phyloP scores from a whole-genome alignment of 1,284 basidiomycete genomes.

The Cystobasidium sp. region DNA sequence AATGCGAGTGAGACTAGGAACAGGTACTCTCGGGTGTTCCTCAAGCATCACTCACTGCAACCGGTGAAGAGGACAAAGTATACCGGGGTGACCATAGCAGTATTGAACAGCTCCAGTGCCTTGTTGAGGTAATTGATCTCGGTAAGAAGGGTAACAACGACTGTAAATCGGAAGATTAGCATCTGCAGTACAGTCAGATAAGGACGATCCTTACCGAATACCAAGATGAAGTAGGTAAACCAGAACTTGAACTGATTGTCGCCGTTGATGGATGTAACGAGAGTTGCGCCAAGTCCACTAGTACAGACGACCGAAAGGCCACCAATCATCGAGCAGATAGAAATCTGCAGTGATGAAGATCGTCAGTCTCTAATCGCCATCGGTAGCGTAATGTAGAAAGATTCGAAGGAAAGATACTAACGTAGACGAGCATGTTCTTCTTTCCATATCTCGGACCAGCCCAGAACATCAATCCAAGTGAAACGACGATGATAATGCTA shows the following conservation, averaged over 20 bases:
- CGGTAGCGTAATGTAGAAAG: too few species aligned
- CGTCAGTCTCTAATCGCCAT: background rate
- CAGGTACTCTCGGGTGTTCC: background rate
- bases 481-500: constrained; percentile 66
- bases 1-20: background rate
- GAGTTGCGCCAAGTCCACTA: constrained; percentile 87
- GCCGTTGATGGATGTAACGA: constrained; percentile 82
- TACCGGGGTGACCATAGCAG: constrained; percentile 86
- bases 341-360: constrained; percentile 60
- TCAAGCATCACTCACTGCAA: constrained; percentile 44
- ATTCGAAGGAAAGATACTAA: constrained; percentile 46
- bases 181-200: background rate
- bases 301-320: constrained; percentile 96
- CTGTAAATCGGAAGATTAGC: background rate
- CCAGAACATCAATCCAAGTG: constrained; percentile 74
- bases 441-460: constrained; percentile 87
- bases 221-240: constrained; percentile 75
- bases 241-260: constrained; percentile 77
- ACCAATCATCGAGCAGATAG: constrained; percentile 93
- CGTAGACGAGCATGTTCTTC: constrained; percentile 92
- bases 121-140: constrained; percentile 97
- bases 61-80: constrained; percentile 76
- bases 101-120: constrained; percentile 91
- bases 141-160: constrained; percentile 63
- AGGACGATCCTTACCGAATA: constrained; percentile 28